A percentile compares a stretch with the other conserved stretches of the same genome.
These are phyloP conservation scores for Lasiosphaeriaceae sp. DNA, from an alignment of 495 filamentous ascomycete genomes.

Conservation along the genomic window DNA sequence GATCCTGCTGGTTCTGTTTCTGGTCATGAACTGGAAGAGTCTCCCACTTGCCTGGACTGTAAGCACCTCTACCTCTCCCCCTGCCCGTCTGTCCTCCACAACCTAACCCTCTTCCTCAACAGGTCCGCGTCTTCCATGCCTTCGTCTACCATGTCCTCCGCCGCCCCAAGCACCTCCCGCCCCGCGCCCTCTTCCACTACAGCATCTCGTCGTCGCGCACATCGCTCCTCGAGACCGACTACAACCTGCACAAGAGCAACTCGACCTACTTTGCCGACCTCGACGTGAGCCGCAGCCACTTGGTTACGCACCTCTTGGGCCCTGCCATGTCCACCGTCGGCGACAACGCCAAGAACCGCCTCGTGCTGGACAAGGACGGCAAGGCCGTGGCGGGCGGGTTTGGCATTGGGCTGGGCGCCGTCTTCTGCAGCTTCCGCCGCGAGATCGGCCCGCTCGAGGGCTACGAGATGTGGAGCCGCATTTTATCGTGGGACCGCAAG, in stretches of 20 bases:
- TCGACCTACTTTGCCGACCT: constrained; percentile 80
- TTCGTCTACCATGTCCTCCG: constrained; percentile 56
- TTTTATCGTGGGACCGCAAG: constrained; percentile 67
- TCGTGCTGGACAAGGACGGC: constrained; percentile 38
- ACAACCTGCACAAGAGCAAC: constrained; percentile 84
- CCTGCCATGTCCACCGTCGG: constrained; percentile 38
- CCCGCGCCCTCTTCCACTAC: constrained; percentile 59
- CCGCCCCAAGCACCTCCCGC: constrained; percentile 36
- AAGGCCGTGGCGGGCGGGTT: constrained; percentile 36
- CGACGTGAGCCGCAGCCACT: constrained; percentile 65
- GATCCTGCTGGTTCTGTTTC: constrained; percentile 47
- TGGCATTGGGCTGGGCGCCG: constrained; percentile 62
- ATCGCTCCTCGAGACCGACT: constrained; percentile 67
- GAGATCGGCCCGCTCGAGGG: constrained; percentile 66
- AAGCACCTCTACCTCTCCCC: constrained; percentile 18
- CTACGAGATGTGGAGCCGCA: constrained; percentile 69
- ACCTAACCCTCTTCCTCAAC: background rate
- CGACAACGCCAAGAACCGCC: constrained; percentile 37
- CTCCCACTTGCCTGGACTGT: constrained; percentile 77
- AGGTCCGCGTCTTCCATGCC: constrained; percentile 62
- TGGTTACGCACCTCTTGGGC: constrained; percentile 51
- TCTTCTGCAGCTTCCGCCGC: constrained; percentile 61
- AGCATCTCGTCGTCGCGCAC: constrained; percentile 57
- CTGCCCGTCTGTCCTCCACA: background rate
- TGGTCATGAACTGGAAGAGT: constrained; percentile 64